Conservation (phyloP, 2,329 filamentous ascomycete species). For the Ceratocystis papillata region DNA sequence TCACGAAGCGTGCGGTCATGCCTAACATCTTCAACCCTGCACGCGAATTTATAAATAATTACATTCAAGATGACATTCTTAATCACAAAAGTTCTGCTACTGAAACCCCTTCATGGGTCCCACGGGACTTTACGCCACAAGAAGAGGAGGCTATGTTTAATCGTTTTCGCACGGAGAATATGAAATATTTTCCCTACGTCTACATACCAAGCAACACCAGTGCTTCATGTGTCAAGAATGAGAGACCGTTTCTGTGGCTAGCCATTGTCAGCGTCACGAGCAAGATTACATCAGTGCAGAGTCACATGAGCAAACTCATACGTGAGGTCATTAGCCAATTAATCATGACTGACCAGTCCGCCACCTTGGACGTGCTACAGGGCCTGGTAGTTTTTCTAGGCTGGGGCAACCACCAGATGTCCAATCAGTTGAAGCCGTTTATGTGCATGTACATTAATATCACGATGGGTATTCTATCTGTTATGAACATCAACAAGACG, state of each 20-base stretch:
- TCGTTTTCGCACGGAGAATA: constrained; percentile 27
- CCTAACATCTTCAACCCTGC: constrained; percentile 24
- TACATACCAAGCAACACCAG: constrained; percentile 26
- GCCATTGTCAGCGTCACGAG: constrained; percentile 32
- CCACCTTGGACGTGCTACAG: constrained; percentile 28
- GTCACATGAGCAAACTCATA: constrained; percentile 27
- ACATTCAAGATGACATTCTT: constrained; percentile 11
- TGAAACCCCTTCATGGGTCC: constrained; percentile 20
- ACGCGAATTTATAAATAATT: constrained; percentile 18
- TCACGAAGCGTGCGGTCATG: constrained; percentile 18
- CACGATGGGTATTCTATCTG: constrained; percentile 19
- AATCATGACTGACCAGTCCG: constrained; percentile 27
- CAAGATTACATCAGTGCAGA: constrained; percentile 27
- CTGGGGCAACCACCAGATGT: constrained; percentile 28
- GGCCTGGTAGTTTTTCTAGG: constrained; percentile 29
- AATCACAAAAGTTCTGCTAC: background rate
- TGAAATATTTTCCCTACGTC: constrained; percentile 30
- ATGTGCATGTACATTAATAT: constrained; percentile 21
- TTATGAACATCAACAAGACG: constrained; percentile 21
- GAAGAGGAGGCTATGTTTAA: constrained; percentile 21
- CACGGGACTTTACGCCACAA: constrained; percentile 3
- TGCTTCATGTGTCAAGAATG: constrained; percentile 28
- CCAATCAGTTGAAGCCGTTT: constrained; percentile 13
- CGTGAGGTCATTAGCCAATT: constrained; percentile 28
- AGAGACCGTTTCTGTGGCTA: constrained; percentile 34